These are phyloP conservation scores for Geranomyces michiganensis DNA, from an alignment of 192 early-diverging fungal genomes.

Conservation along the genomic window DNA sequence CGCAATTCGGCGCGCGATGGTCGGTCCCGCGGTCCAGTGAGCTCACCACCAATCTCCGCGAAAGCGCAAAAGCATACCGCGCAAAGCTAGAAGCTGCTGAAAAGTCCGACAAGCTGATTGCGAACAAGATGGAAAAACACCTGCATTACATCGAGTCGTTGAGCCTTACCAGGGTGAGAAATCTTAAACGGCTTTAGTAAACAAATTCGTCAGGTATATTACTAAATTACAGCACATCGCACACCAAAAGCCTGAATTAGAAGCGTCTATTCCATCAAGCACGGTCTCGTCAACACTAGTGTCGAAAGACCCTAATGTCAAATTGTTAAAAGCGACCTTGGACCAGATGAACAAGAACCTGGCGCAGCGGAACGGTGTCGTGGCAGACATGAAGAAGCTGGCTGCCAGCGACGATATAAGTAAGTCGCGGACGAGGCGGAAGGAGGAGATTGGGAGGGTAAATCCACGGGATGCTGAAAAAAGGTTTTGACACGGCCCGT, in stretches of 20 bases:
- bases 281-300: conserved; percentile 58
- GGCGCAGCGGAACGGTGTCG: conserved; percentile 58
- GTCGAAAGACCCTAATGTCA: conserved; percentile 64
- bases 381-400: conserved; percentile 69
- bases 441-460: too few species aligned
- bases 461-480: too few species aligned
- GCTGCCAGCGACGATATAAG: conserved; percentile 81
- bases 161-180: conserved; percentile 22
- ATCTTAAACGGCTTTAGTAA: not conserved
- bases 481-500: too few species aligned
- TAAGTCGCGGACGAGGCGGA: not conserved
- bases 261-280: conserved; percentile 62
- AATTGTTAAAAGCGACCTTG: conserved; percentile 61
- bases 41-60: conserved; percentile 58
- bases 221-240: too few species aligned
- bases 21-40: conserved; percentile 53
- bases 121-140: conserved; percentile 61
- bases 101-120: conserved; percentile 60
- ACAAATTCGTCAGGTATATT: too few species aligned
- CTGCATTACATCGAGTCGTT: conserved; percentile 63
- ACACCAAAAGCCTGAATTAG: conserved; percentile 44
- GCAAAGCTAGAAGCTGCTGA: conserved; percentile 61
- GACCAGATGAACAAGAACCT: conserved; percentile 60
- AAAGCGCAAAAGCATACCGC: conserved; percentile 58
- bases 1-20: conserved; percentile 63